Evolutionary conservation across 306 rosid species (phyloP).

Genomic region (Cicer yamashitae): DNA sequence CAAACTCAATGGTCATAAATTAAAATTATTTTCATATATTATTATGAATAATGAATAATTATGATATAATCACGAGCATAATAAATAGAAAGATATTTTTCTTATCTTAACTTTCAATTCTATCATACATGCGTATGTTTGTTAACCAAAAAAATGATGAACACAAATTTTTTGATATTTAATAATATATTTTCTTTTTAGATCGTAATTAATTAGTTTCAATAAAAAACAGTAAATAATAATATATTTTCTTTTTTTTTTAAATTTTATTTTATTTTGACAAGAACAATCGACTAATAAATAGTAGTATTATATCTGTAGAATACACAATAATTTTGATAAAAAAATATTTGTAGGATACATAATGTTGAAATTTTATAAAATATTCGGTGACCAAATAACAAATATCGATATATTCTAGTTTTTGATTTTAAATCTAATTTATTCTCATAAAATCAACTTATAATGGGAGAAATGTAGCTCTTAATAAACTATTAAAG

Average conservation of each 20-base stretch:
- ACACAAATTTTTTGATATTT: not conserved
- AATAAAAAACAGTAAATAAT: not conserved
- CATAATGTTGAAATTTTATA: not conserved
- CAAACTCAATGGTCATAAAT: constrained; percentile 35
- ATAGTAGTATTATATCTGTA: not conserved
- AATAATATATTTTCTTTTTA: constrained; percentile 5
- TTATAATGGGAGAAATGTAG: too few species aligned
- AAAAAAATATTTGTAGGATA: not conserved
- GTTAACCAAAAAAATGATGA: constrained; percentile 27
- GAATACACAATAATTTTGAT: too few species aligned
- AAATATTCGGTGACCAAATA: not conserved
- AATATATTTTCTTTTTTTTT: too few species aligned
- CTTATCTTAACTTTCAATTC: constrained; percentile 19
- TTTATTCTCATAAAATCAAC: too few species aligned
- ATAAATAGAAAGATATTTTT: constrained; percentile 31
- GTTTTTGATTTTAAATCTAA: too few species aligned
- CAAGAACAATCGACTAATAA: not conserved
- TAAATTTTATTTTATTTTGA: too few species aligned
- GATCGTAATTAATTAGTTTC: not conserved
- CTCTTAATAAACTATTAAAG: too few species aligned
- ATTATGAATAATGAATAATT: constrained; percentile 22
- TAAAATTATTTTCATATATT: constrained; percentile 6
- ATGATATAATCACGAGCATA: constrained; percentile 27
- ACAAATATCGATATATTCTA: too few species aligned
- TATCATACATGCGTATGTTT: constrained; percentile 35